Evolutionary conservation across 768 basidiomycete species (phyloP), one percentile per base, ranked within the genome.

Genomic region (Suillus fuscotomentosus): DNA sequence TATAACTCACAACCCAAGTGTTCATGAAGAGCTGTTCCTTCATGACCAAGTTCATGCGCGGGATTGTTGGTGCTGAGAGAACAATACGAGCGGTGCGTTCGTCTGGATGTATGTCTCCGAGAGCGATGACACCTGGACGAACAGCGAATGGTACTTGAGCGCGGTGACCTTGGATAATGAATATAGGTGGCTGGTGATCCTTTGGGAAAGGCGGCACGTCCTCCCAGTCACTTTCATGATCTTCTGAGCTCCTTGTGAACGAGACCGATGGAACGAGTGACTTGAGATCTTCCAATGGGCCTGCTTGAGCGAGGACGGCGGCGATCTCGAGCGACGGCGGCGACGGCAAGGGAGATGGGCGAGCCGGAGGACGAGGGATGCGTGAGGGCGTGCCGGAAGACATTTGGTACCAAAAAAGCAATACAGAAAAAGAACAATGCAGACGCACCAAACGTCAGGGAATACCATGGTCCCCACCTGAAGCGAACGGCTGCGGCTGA

Each of bases 31-130:
- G 61, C 6, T 66, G 71, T 64, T 80, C 79, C 66, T 67, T 71
- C 39, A 80, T 67, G 71, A 78, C 70, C 66, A 72, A 31, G 38
- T 71, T 75, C 70, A 80, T 70, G 48, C 79, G 77, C 24, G 78
- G 77, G n/a, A 65, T 53, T 4, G 77, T 80, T 17, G 77, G 78
- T 24, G 70, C 67, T 13, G 77, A 73, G 56, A 72, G 62, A 51
- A 75, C 63, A 17, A 63, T 62, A 48, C 43, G 45, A 50, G 34
- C 9, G 14, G 60, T 51, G 42, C 66, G 68, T 65, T 74, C 70
- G 45, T 69, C 72, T 34, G 54, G n/a, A 31, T 31, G 65, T 27
- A 72, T 45, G 64, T 68, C 65, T 48, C 67, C 68, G 47, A 64
- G 41, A 62, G 72, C 69, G 62, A 70, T 66, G 43, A 61, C 68